These are phyloP conservation scores for Hymenoscyphus fructigenus DNA, from an alignment of 2,329 filamentous ascomycete genomes.

Conservation along the genomic window DNA sequence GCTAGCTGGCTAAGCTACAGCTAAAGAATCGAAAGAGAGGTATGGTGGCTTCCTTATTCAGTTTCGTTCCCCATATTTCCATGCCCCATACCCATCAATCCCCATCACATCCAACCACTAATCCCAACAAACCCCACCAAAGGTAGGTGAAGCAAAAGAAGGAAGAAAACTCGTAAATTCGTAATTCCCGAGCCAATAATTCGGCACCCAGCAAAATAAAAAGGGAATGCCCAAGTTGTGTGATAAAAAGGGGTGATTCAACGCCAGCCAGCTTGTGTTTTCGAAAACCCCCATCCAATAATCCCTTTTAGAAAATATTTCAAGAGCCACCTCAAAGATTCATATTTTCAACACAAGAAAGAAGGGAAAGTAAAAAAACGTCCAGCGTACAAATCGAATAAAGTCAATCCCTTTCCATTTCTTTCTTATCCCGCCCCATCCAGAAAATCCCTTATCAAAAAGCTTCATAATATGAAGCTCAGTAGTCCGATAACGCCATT, in stretches of 20 bases:
- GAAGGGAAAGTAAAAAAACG: slow-evolving; percentile 25
- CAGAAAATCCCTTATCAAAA: neutral
- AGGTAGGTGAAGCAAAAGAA: neutral
- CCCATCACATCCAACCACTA: neutral
- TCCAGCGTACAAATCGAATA: slow-evolving; percentile 27
- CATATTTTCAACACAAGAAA: slow-evolving; percentile 7
- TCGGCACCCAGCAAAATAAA: neutral
- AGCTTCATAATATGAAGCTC: slow-evolving; percentile 6
- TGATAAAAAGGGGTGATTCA: neutral
- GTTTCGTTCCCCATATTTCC: neutral
- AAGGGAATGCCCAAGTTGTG: too few relatives aligned
- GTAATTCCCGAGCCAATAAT: neutral
- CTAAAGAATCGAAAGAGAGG: neutral
- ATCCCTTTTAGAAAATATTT: neutral
- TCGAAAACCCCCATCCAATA: neutral
- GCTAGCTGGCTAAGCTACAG: slow-evolving; percentile 9
- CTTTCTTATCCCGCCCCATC: slow-evolving; percentile 8
- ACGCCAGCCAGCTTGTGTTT: slow-evolving; percentile 1
- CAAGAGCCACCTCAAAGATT: neutral
- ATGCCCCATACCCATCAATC: neutral
- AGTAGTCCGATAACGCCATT: slow-evolving; percentile 16
- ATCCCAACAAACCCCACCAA: neutral
- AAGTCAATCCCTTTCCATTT: slow-evolving; percentile 4
- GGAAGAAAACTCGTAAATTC: neutral
- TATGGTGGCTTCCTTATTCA: neutral